These are phyloP conservation scores for Collybia mongolica DNA, from an alignment of 768 basidiomycete genomes.

Conservation along the genomic window DNA sequence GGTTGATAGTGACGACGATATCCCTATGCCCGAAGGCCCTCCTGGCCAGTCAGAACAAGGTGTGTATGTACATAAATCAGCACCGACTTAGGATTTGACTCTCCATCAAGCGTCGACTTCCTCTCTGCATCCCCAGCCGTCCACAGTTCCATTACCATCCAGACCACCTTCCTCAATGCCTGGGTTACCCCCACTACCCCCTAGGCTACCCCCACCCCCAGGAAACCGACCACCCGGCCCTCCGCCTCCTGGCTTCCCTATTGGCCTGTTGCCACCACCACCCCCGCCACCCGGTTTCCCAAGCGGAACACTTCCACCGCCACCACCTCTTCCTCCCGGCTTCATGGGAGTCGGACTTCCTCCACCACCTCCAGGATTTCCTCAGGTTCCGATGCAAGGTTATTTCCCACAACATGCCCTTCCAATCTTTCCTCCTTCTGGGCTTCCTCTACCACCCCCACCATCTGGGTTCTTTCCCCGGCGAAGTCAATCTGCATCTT, in stretches of 20 bases:
- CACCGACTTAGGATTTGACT: not conserved
- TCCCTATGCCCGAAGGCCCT: conserved; percentile 85
- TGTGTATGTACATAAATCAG: conserved; percentile 6
- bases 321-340: conserved; percentile 26
- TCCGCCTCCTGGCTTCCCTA: conserved; percentile 22
- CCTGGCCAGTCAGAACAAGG: conserved; percentile 35
- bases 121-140: conserved; percentile 7
- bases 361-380: conserved; percentile 17
- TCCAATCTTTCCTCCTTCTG: conserved; percentile 24
- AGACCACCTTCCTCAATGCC: not conserved
- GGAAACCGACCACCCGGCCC: conserved; percentile 8
- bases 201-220: too few relatives aligned
- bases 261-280: too few relatives aligned
- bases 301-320: conserved; percentile 9
- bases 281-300: not conserved
- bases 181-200: too few relatives aligned
- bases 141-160: not conserved
- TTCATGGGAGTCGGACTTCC: conserved; percentile 24
- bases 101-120: conserved; percentile 8
- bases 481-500: conserved; percentile 45
- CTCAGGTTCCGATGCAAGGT: conserved; percentile 27
- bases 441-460: conserved; percentile 38
- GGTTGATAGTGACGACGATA: conserved; percentile 75
- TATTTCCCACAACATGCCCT: conserved; percentile 20
- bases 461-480: conserved; percentile 70